These are phyloP conservation scores for Echinosphaeria canescens DNA, from an alignment of 2,329 filamentous ascomycete species.

Conservation along the genomic window DNA sequence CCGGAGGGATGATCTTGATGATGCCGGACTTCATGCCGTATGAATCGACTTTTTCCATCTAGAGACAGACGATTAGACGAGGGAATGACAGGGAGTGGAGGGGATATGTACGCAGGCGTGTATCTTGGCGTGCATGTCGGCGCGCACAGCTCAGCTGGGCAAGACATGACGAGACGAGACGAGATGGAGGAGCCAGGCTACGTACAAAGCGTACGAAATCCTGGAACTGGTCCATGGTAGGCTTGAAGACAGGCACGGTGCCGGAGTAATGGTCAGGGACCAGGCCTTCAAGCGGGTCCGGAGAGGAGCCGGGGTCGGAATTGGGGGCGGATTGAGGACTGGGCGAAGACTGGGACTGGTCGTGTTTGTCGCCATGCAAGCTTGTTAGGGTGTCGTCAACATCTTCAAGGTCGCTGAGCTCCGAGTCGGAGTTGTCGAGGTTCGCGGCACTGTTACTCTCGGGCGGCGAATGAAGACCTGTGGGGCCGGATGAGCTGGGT, in stretches of 20 bases:
- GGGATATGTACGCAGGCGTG: no score
- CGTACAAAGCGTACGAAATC: conserved; percentile 81
- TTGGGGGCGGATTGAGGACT: conserved; percentile 2
- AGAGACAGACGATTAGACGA: conserved; percentile 1
- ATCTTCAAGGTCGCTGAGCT: conserved; percentile 43
- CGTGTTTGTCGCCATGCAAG: conserved; percentile 17
- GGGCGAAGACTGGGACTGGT: conserved; percentile 2
- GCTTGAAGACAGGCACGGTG: conserved; percentile 82
- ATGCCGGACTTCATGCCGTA: conserved; percentile 98
- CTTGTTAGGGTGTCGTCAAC: no score
- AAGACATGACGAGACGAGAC: conserved; percentile 1
- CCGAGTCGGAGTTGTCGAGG: conserved; percentile 38
- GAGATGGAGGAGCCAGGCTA: conserved; percentile 4
- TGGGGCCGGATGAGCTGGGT: conserved; percentile 18
- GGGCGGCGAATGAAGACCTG: conserved; percentile 37
- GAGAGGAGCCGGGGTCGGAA: conserved; percentile 5
- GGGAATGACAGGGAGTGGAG: no score
- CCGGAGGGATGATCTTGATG: conserved; percentile 81
- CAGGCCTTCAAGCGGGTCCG: conserved; percentile 41
- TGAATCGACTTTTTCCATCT: conserved; percentile 67
- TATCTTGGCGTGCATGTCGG: no score
- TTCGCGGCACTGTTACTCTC: conserved; percentile 39
- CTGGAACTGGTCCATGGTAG: conserved; percentile 85
- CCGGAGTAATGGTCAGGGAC: conserved; percentile 80
- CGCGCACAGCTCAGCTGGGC: no score